Percentiles rank a stretch among this genome's conserved stretches.
Conservation (phyloP, 2,329 filamentous ascomycete genomes). For the Aspergillus pseudoviridinutans region DNA sequence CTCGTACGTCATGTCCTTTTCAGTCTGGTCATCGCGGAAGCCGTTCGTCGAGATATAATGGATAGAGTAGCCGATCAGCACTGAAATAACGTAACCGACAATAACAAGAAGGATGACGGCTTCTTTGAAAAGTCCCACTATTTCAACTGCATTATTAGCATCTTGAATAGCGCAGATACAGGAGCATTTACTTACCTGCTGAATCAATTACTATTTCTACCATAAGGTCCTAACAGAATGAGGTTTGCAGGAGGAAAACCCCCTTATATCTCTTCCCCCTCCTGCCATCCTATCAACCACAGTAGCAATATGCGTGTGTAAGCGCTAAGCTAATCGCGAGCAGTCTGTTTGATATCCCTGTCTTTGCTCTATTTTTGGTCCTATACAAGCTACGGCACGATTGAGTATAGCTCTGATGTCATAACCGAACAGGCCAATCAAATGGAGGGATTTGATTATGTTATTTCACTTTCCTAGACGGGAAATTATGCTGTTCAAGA, state of each 20-base stretch:
- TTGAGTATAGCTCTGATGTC: not conserved
- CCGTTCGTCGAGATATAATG: slow-evolving; percentile 15
- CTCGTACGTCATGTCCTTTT: slow-evolving; percentile 16
- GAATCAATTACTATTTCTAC: no score
- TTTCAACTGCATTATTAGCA: not conserved
- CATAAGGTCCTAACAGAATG: no score
- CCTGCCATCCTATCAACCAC: no score
- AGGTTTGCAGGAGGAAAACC: no score
- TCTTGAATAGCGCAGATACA: no score
- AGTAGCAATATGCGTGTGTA: not conserved
- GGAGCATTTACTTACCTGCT: no score
- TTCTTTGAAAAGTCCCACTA: not conserved
- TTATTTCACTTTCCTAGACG: not conserved
- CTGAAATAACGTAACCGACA: slow-evolving; percentile 21
- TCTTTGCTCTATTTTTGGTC: not conserved
- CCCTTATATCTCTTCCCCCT: no score
- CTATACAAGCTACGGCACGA: not conserved
- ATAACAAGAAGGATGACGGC: slow-evolving; percentile 13
- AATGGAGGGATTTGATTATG: no score
- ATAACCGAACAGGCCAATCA: not conserved
- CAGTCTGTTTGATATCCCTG: not conserved
- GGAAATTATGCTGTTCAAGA: not conserved
- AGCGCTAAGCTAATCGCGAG: not conserved
- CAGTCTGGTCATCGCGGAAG: slow-evolving; percentile 11
- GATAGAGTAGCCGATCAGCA: slow-evolving; percentile 27